Percentiles rank a stretch among this genome's conserved stretches.
phyloP scores from a whole-genome alignment of 345 rosid species.

The Hirschfeldia incana region DNA sequence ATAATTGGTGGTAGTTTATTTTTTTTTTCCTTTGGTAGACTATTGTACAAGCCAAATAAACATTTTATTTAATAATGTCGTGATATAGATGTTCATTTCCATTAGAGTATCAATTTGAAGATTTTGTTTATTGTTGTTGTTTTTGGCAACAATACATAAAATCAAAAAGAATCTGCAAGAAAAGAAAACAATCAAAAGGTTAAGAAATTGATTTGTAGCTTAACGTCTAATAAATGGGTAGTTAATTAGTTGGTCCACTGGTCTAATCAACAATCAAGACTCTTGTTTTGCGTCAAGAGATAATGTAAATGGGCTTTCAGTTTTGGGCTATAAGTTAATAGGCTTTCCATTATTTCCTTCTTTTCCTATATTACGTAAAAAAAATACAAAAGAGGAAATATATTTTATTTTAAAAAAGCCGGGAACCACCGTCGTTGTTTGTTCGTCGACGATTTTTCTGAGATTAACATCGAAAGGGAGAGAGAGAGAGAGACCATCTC shows the following conservation, averaged over 20 bases:
- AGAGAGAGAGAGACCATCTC: background rate
- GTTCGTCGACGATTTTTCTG: slow-evolving; percentile 16
- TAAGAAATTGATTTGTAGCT: background rate
- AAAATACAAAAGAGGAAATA: background rate
- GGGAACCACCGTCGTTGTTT: slow-evolving; percentile 21
- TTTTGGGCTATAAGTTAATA: background rate
- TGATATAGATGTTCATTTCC: background rate
- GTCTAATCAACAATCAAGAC: background rate
- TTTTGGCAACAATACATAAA: background rate
- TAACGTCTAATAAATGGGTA: background rate
- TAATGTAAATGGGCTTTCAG: slow-evolving; percentile 14
- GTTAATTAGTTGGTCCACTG: background rate
- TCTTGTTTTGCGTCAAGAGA: background rate
- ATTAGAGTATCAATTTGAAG: background rate
- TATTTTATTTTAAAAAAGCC: slow-evolving; percentile 22
- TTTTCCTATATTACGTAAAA: background rate
- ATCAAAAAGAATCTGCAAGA: background rate
- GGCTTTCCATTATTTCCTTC: background rate
- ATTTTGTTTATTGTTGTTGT: background rate
- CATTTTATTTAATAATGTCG: background rate
- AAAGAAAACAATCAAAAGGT: background rate
- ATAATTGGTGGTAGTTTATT: background rate
- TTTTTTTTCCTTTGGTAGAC: background rate
- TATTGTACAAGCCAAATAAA: background rate
- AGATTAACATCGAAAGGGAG: slow-evolving; percentile 9